Conservation (phyloP, 805 yeast species). For the Cyberlindnera euphorbiiphila region DNA sequence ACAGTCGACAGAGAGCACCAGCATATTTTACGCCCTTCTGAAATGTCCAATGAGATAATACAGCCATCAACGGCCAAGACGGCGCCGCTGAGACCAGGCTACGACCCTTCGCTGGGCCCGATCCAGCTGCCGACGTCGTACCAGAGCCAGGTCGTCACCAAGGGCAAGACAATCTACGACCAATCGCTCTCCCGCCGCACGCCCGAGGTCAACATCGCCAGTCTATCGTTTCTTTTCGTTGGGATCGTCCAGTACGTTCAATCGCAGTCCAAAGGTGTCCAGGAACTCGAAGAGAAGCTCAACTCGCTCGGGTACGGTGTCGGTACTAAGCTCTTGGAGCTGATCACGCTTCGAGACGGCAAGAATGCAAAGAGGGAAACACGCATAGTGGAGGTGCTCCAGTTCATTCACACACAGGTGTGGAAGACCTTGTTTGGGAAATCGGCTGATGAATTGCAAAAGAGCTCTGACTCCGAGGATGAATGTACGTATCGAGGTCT, state of each 20-base stretch:
- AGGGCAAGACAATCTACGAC: slow-evolving; percentile 49
- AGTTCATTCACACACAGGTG: slow-evolving; percentile 65
- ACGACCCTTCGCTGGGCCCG: slow-evolving; percentile 29
- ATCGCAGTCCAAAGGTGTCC: slow-evolving; percentile 58
- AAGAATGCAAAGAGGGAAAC: slow-evolving; percentile 62
- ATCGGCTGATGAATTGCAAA: slow-evolving; percentile 71
- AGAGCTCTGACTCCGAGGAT: slow-evolving; percentile 61
- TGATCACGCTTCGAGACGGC: slow-evolving; percentile 66
- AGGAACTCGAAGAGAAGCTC: slow-evolving; percentile 58
- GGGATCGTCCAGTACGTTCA: slow-evolving; percentile 68
- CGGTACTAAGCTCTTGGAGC: slow-evolving; percentile 68
- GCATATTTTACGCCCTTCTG: background rate
- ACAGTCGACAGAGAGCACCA: background rate
- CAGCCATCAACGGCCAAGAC: slow-evolving; percentile 24
- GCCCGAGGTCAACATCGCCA: slow-evolving; percentile 62
- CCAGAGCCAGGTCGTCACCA: slow-evolving; percentile 16
- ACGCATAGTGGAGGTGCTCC: slow-evolving; percentile 61
- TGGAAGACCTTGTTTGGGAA: slow-evolving; percentile 76
- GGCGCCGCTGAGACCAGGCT: slow-evolving; percentile 21
- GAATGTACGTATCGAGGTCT: slow-evolving; percentile 34
- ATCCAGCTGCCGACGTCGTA: slow-evolving; percentile 27
- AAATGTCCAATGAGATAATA: slow-evolving; percentile 21
- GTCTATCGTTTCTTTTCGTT: slow-evolving; percentile 65
- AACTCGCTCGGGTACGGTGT: slow-evolving; percentile 75
- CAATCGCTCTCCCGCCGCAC: slow-evolving; percentile 61